Evolutionary conservation across 345 rosid species (phyloP).

Genomic region (Populus simonii): DNA sequence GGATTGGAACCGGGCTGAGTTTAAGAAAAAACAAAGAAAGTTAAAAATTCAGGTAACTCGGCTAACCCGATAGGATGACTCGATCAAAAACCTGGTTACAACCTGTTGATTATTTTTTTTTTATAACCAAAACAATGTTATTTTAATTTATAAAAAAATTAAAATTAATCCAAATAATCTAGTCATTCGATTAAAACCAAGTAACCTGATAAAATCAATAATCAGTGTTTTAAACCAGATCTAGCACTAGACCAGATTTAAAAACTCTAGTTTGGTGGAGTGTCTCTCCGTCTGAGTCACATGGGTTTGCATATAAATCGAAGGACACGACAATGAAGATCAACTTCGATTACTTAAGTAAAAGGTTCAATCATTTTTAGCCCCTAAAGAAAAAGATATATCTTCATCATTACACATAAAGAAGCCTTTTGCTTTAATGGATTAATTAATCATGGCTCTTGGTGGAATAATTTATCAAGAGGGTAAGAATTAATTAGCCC

Average conservation of each 20-base stretch:
- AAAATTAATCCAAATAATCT: rapidly evolving
- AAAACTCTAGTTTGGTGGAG: no score
- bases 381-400: not conserved
- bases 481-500: not conserved
- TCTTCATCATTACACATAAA: not conserved
- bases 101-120: no score
- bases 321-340: not conserved
- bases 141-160: no score
- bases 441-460: not conserved
- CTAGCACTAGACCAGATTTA: rapidly evolving
- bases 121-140: rapidly evolving
- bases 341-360: not conserved
- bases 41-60: rapidly evolving
- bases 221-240: no score
- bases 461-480: not conserved
- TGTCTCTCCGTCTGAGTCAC: not conserved
- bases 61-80: rapidly evolving
- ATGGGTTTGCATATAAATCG: not conserved
- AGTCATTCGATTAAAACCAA: rapidly evolving
- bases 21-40: no score
- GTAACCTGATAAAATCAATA: no score
- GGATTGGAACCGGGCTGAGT: rapidly evolving
- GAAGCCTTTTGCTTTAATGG: not conserved
- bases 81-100: rapidly evolving
- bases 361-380: conserved; percentile 3